Percentiles rank a stretch among this genome's conserved stretches.
These are phyloP conservation scores for Cytospora paraplurivora DNA, from an alignment of 2,329 filamentous ascomycete genomes.

Conservation along the genomic window DNA sequence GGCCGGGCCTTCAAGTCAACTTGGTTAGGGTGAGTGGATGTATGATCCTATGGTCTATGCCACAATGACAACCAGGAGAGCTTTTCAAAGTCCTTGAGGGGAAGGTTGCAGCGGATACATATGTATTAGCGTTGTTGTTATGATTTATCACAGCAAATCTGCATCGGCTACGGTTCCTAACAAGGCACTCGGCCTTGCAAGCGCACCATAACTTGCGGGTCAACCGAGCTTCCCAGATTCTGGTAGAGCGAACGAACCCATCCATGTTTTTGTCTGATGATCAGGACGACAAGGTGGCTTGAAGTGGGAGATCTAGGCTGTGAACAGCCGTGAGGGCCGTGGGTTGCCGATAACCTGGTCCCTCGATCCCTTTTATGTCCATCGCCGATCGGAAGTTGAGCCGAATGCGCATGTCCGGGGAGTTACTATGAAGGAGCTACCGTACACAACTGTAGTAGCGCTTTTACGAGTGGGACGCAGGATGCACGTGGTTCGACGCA, in stretches of 20 bases:
- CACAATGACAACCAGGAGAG: neutral
- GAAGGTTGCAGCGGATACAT: neutral
- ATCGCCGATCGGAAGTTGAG: neutral
- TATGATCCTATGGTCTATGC: neutral
- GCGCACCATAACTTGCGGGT: neutral
- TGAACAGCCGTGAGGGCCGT: neutral
- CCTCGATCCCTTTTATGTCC: neutral
- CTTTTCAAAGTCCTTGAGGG: neutral
- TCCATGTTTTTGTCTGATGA: slow-evolving; percentile 6
- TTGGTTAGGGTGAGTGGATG: neutral
- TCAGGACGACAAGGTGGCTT: neutral
- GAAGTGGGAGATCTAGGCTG: neutral
- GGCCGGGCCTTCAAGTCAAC: neutral
- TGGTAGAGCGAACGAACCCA: neutral
- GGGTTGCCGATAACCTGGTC: neutral
- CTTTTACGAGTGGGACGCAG: too few relatives aligned
- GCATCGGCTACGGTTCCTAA: slow-evolving; percentile 21
- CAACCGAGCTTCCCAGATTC: neutral
- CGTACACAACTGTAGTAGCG: too few relatives aligned
- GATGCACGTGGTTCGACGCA: neutral
- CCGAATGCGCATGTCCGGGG: neutral
- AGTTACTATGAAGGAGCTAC: neutral
- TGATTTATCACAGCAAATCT: slow-evolving; percentile 3
- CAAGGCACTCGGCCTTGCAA: slow-evolving; percentile 5
- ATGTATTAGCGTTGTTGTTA: neutral